A percentile compares a stretch with the other conserved stretches of the same genome.
phyloP scores from a whole-genome alignment of 2,329 filamentous ascomycete genomes.

The Colletotrichum musae region DNA sequence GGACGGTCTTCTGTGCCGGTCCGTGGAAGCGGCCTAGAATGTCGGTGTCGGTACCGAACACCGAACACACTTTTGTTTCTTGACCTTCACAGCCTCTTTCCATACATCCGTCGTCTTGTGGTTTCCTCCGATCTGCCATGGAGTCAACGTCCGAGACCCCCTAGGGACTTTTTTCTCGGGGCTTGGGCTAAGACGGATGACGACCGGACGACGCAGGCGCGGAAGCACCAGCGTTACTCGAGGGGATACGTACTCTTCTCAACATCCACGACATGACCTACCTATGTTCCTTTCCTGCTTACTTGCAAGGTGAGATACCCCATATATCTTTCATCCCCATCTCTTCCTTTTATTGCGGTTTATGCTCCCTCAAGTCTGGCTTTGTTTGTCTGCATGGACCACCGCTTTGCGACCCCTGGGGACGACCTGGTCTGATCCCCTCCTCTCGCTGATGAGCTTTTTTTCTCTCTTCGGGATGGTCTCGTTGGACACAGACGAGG shows the following conservation, averaged over 20 bases:
- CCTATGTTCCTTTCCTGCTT: too few species aligned
- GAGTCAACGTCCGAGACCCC: slow-evolving; percentile 29
- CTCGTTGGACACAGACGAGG: not conserved
- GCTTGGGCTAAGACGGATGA: slow-evolving; percentile 27
- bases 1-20: slow-evolving; percentile 29
- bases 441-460: too few species aligned
- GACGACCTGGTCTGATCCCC: not conserved
- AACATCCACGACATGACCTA: too few species aligned
- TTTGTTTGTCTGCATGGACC: slow-evolving; percentile 12
- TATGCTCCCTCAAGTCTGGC: slow-evolving; percentile 15
- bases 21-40: slow-evolving; percentile 28
- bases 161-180: slow-evolving; percentile 10
- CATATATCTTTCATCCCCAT: not conserved
- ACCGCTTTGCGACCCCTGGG: slow-evolving; percentile 10
- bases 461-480: too few species aligned
- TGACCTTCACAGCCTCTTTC: not conserved
- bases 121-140: slow-evolving; percentile 1
- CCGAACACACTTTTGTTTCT: slow-evolving; percentile 7
- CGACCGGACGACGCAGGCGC: slow-evolving; percentile 15
- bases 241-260: too few species aligned
- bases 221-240: not conserved
- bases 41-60: not conserved
- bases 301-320: too few species aligned
- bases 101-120: not conserved
- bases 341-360: slow-evolving; percentile 26